A percentile compares a stretch with the other conserved stretches of the same genome.
Conservation (phyloP, 495 filamentous ascomycete species). For the Daldinia loculata region DNA sequence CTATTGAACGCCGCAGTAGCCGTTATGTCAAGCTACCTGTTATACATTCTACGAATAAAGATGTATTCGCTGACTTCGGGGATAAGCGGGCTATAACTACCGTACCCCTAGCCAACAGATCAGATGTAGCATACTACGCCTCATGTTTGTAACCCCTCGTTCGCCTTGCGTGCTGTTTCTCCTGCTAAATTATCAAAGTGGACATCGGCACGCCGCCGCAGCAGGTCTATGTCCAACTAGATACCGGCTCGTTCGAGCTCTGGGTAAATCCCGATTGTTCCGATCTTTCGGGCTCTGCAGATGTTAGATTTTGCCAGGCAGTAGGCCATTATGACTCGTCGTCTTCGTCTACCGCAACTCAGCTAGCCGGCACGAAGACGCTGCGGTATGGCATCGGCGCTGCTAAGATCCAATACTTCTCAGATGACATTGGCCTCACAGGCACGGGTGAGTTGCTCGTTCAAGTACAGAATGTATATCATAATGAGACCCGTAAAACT, state of each 20-base stretch:
- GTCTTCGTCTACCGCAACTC: conserved; percentile 47
- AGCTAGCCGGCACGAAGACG: conserved; percentile 46
- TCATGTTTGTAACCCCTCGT: conserved; percentile 45
- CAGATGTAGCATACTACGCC: conserved; percentile 61
- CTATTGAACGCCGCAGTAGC: conserved; percentile 36
- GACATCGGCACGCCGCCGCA: conserved; percentile 60
- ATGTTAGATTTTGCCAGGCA: conserved; percentile 54
- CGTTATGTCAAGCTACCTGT: conserved; percentile 56
- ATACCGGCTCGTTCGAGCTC: conserved; percentile 61
- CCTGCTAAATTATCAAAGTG: conserved; percentile 47
- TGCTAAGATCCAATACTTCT: conserved; percentile 56
- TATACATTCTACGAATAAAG: conserved; percentile 56
- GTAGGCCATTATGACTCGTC: conserved; percentile 52
- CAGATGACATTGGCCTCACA: conserved; percentile 53
- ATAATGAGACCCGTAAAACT: background rate
- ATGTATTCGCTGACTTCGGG: conserved; percentile 49
- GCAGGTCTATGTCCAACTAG: conserved; percentile 57
- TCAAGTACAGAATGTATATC: too few species aligned
- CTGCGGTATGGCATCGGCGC: conserved; percentile 57
- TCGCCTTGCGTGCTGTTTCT: background rate
- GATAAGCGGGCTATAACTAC: conserved; percentile 51
- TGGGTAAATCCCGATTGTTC: conserved; percentile 62
- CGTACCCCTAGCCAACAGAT: conserved; percentile 55
- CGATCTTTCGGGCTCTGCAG: conserved; percentile 44
- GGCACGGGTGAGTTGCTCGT: conserved; percentile 43